These are phyloP conservation scores for Xylariaceae sp. DNA, from an alignment of 2,329 filamentous ascomycete species.

Conservation along the genomic window DNA sequence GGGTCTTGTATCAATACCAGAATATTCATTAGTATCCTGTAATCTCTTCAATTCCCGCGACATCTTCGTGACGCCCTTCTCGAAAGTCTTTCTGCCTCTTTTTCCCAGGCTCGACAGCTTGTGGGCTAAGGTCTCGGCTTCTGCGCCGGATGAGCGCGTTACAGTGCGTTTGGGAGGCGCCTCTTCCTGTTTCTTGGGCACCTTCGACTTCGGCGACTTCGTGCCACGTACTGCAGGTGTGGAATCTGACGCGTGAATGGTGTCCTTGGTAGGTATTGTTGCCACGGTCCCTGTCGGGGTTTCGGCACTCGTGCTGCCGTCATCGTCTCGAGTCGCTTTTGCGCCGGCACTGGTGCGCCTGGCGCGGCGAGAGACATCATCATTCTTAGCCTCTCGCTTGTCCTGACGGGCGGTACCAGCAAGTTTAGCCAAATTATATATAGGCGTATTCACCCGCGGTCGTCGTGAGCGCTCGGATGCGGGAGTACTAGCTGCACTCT, in stretches of 20 bases:
- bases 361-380: conserved; percentile 42
- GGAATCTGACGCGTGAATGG: conserved; percentile 46
- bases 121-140: conserved; percentile 42
- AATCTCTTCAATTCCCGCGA: conserved; percentile 57
- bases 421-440: conserved; percentile 64
- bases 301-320: conserved; percentile 23
- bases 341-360: conserved; percentile 46
- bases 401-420: conserved; percentile 59
- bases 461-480: conserved; percentile 50
- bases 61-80: conserved; percentile 45
- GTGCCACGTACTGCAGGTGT: conserved; percentile 41
- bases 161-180: conserved; percentile 37
- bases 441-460: conserved; percentile 50
- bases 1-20: conserved; percentile 54
- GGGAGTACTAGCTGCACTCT: conserved; percentile 27
- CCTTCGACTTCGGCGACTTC: conserved; percentile 34
- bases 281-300: conserved; percentile 16
- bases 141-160: conserved; percentile 43
- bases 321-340: conserved; percentile 31
- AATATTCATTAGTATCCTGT: conserved; percentile 59
- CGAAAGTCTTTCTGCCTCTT: conserved; percentile 52
- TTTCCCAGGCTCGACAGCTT: conserved; percentile 57
- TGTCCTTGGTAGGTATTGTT: conserved; percentile 24
- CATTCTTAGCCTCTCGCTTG: conserved; percentile 51
- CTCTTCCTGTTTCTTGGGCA: conserved; percentile 33